Evolutionary conservation across 129 eudicot species (phyloP).

Genomic region (Flaveria ramosissima): DNA sequence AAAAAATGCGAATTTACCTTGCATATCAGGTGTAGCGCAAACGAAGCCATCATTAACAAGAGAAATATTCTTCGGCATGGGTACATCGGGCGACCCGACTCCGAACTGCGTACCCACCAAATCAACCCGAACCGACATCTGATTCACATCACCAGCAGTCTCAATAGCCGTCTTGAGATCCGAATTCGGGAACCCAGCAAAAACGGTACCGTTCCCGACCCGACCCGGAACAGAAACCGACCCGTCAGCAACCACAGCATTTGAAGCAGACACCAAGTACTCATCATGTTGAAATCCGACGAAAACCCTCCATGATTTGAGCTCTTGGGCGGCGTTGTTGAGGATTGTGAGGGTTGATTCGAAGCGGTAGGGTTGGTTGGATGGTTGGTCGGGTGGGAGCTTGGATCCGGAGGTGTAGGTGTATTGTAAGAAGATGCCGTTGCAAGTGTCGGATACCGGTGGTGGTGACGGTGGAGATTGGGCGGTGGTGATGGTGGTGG

Average conservation of each 20-base stretch:
- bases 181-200: slow-evolving; percentile 76
- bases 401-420: slow-evolving; percentile 40
- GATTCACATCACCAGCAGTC: slow-evolving; percentile 83
- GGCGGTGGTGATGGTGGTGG: slow-evolving; percentile 40
- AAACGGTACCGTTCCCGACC: slow-evolving; percentile 80
- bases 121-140: slow-evolving; percentile 62
- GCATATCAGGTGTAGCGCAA: slow-evolving; percentile 64
- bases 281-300: slow-evolving; percentile 90
- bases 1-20: slow-evolving; percentile 41
- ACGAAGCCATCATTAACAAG: slow-evolving; percentile 79
- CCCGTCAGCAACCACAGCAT: slow-evolving; percentile 81
- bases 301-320: slow-evolving; percentile 73
- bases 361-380: slow-evolving; percentile 77
- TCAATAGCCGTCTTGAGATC: slow-evolving; percentile 79
- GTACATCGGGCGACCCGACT: slow-evolving; percentile 50
- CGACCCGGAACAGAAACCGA: slow-evolving; percentile 53
- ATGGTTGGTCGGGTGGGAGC: slow-evolving; percentile 48
- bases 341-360: slow-evolving; percentile 59
- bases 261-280: slow-evolving; percentile 72
- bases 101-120: slow-evolving; percentile 90
- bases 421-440: slow-evolving; percentile 71
- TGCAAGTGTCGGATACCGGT: slow-evolving; percentile 61
- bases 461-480: slow-evolving; percentile 49
- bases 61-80: slow-evolving; percentile 79
- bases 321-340: slow-evolving; percentile 68